Conservation (phyloP, 2,329 filamentous ascomycete genomes). For the Fusarium musae region DNA sequence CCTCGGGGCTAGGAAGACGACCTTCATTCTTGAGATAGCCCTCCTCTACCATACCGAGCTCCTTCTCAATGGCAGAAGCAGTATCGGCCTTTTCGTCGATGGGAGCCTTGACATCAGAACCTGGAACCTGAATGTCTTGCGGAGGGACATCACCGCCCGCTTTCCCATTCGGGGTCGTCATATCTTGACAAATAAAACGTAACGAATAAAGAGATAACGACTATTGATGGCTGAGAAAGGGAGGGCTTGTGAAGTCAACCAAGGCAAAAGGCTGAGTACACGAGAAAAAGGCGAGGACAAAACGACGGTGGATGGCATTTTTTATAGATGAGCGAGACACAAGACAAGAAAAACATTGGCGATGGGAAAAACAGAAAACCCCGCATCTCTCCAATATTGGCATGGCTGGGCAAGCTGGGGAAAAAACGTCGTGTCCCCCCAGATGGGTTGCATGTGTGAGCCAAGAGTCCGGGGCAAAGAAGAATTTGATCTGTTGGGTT, state of each 20-base stretch:
- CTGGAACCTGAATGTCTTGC: not conserved
- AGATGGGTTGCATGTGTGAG: not conserved
- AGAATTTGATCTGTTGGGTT: not conserved
- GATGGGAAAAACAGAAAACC: not conserved
- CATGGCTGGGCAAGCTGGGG: constrained; percentile 1
- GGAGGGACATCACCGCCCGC: not conserved
- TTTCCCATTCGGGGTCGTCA: constrained; percentile 1
- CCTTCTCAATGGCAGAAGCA: not conserved
- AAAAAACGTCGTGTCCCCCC: not conserved
- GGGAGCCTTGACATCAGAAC: not conserved
- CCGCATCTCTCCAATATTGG: not conserved
- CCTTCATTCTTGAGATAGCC: constrained; percentile 4
- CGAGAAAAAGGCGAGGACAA: not conserved
- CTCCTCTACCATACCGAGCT: constrained; percentile 5
- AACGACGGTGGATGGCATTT: not conserved
- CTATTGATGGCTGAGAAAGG: not conserved
- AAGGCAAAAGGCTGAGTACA: not conserved
- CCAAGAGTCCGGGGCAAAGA: constrained; percentile 2
- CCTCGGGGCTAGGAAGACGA: constrained; percentile 8
- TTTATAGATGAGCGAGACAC: not conserved
- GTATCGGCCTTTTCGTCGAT: not conserved
- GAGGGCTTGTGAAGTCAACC: not conserved
- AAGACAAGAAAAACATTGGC: not conserved
- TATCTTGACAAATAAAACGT: not conserved
- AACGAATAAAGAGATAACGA: not conserved